phyloP scores from a whole-genome alignment of 2,329 filamentous ascomycete genomes.

The Blastomyces percursus region DNA sequence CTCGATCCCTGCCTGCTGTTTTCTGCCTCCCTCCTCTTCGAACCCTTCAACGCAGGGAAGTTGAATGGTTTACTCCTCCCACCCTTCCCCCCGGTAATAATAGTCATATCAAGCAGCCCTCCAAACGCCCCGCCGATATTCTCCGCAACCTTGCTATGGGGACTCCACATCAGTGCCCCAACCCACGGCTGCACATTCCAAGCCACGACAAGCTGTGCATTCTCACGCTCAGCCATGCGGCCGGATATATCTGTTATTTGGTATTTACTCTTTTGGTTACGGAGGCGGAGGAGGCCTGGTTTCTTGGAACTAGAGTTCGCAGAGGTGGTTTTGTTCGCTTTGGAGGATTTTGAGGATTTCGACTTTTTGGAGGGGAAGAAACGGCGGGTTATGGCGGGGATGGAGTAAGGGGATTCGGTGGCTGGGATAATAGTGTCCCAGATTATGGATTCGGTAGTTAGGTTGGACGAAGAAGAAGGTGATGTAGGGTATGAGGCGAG shows the following conservation, averaged over 20 bases:
- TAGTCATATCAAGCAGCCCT: slow-evolving; percentile 31
- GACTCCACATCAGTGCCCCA: slow-evolving; percentile 73
- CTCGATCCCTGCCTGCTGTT: neutral
- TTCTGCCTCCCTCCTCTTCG: slow-evolving; percentile 17
- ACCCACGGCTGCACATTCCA: slow-evolving; percentile 99
- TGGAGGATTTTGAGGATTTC: slow-evolving; percentile 9
- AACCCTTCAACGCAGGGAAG: slow-evolving; percentile 45
- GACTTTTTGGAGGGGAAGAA: slow-evolving; percentile 21
- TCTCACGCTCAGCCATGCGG: slow-evolving; percentile 58
- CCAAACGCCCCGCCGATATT: slow-evolving; percentile 12
- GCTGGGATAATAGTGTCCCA: slow-evolving; percentile 70
- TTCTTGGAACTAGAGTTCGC: slow-evolving; percentile 12
- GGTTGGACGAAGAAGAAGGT: slow-evolving; percentile 30
- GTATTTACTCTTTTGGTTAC: slow-evolving; percentile 88
- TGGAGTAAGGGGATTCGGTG: slow-evolving; percentile 35
- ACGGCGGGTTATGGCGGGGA: slow-evolving; percentile 27
- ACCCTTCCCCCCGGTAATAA: slow-evolving; percentile 41
- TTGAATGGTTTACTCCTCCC: slow-evolving; percentile 43
- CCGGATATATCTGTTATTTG: slow-evolving; percentile 86
- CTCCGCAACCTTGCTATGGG: slow-evolving; percentile 26
- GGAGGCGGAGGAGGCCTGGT: slow-evolving; percentile 59
- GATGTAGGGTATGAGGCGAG: slow-evolving; percentile 57
- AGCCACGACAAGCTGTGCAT: slow-evolving; percentile 69
- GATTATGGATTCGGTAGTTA: slow-evolving; percentile 28
- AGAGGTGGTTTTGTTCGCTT: slow-evolving; percentile 15